These are phyloP conservation scores for Xylaria sp. DNA, from an alignment of 2,329 filamentous ascomycete species.

Conservation along the genomic window DNA sequence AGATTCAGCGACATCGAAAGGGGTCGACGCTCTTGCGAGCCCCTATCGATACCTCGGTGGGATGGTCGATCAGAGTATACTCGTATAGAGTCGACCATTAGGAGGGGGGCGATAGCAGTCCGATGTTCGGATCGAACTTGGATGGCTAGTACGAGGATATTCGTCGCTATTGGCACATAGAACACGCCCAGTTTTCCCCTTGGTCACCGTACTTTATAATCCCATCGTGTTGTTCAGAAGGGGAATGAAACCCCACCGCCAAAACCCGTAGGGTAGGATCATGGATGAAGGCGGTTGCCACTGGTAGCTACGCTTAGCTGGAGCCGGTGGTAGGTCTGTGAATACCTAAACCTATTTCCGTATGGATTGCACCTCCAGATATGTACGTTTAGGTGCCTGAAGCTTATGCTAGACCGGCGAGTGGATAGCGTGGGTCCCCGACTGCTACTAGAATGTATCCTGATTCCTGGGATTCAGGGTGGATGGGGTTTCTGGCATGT, in stretches of 20 bases:
- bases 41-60: background rate
- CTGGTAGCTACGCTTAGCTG: background rate
- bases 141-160: background rate
- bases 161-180: background rate
- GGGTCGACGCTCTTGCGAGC: no score
- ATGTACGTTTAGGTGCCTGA: background rate
- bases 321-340: background rate
- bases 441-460: background rate
- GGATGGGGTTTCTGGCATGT: background rate
- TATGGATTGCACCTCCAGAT: no score
- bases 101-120: background rate
- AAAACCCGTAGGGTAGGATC: no score
- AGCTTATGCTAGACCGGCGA: background rate
- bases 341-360: no score
- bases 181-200: background rate
- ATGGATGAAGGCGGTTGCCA: no score
- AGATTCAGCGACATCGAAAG: no score
- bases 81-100: background rate
- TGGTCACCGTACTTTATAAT: background rate
- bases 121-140: background rate
- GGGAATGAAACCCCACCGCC: background rate
- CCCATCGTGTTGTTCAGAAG: background rate
- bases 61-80: background rate
- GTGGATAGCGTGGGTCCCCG: background rate
- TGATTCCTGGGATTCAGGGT: background rate